A percentile compares a stretch with the other conserved stretches of the same genome.
Conservation (phyloP, 805 yeast species). For the Saturnispora hagleri region DNA sequence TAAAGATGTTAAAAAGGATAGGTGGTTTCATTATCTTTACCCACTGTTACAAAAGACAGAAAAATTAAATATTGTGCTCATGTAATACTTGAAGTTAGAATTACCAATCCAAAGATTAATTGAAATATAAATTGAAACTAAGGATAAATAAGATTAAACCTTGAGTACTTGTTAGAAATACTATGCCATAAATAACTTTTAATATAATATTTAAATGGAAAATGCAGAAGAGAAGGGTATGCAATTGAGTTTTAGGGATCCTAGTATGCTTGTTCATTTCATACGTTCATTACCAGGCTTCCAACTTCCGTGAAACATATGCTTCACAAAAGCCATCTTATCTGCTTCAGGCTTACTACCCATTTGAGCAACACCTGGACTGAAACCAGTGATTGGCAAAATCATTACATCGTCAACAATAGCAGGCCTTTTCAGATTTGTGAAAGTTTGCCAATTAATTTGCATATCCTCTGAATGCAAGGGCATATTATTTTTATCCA, state of each 20-base stretch:
- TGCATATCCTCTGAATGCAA: constrained; percentile 16
- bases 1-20: not conserved
- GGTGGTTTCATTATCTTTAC: not conserved
- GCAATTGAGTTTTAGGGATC: not conserved
- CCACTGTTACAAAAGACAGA: not conserved
- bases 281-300: constrained; percentile 29
- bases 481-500: constrained; percentile 19
- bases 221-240: not conserved
- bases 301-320: constrained; percentile 61
- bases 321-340: constrained; percentile 49
- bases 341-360: constrained; percentile 39
- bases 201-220: no score
- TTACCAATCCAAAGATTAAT: not conserved
- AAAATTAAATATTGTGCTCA: not conserved
- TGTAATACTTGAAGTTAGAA: not conserved
- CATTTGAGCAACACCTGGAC: constrained; percentile 66
- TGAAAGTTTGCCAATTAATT: constrained; percentile 57
- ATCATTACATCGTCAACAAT: constrained; percentile 60
- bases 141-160: not conserved
- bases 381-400: constrained; percentile 60
- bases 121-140: no score
- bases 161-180: not conserved
- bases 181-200: not conserved
- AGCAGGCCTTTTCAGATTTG: constrained; percentile 46
- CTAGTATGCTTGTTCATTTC: not conserved